A percentile compares a stretch with the other conserved stretches of the same genome.
phyloP scores from a whole-genome alignment of 2,329 filamentous ascomycete genomes.

The Fusarium sterilihyphosum region DNA sequence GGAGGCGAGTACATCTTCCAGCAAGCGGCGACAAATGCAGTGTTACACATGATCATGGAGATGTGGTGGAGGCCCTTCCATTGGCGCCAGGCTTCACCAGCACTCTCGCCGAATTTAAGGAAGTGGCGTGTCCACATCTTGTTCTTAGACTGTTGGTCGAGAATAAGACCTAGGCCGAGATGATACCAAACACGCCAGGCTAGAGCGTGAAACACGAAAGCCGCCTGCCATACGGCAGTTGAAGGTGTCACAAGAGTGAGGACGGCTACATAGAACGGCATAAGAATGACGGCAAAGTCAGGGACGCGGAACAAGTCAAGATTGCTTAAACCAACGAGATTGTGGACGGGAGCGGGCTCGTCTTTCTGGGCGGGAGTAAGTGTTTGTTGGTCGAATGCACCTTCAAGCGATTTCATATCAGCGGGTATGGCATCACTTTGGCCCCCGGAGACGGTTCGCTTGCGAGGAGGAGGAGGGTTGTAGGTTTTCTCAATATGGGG shows the following conservation, averaged over 20 bases:
- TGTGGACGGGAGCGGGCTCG: slow-evolving; percentile 76
- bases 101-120: slow-evolving; percentile 92
- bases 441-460: slow-evolving; percentile 54
- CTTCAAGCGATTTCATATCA: slow-evolving; percentile 39
- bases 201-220: slow-evolving; percentile 84
- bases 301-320: slow-evolving; percentile 89
- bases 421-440: slow-evolving; percentile 45
- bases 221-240: slow-evolving; percentile 76
- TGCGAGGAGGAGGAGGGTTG: slow-evolving; percentile 84
- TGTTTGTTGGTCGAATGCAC: slow-evolving; percentile 39
- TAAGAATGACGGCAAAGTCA: slow-evolving; percentile 81
- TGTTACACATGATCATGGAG: slow-evolving; percentile 89
- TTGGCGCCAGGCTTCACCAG: slow-evolving; percentile 93
- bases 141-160: slow-evolving; percentile 85
- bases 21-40: slow-evolving; percentile 87
- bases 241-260: slow-evolving; percentile 81
- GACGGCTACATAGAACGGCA: slow-evolving; percentile 78
- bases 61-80: slow-evolving; percentile 98
- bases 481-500: slow-evolving; percentile 99
- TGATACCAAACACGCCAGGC: slow-evolving; percentile 93
- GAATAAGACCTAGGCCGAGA: slow-evolving; percentile 83
- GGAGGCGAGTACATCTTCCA: slow-evolving; percentile 98
- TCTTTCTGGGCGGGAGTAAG: slow-evolving; percentile 44
- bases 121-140: slow-evolving; percentile 98
- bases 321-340: slow-evolving; percentile 83